These are phyloP conservation scores for Yarrowia keelungensis DNA, from an alignment of 805 yeast species.

Conservation along the genomic window DNA sequence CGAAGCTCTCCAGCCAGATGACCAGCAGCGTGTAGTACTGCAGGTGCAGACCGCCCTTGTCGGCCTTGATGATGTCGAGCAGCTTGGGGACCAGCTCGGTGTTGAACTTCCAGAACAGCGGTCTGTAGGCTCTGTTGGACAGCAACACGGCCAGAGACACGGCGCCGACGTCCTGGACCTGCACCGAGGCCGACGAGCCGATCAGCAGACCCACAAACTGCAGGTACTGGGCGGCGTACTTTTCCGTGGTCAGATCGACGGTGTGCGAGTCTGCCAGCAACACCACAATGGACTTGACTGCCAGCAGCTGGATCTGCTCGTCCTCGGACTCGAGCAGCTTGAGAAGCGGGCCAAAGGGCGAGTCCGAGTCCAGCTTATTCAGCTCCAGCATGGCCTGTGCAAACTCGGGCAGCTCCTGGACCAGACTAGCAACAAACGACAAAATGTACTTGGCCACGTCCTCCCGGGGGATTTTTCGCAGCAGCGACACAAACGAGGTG, in stretches of 20 bases:
- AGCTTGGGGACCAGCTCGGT: constrained; percentile 58
- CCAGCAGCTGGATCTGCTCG: constrained; percentile 61
- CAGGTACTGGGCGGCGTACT: constrained; percentile 54
- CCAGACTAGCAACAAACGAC: constrained; percentile 66
- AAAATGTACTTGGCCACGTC: constrained; percentile 71
- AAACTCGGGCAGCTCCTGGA: constrained; percentile 46
- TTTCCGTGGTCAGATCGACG: constrained; percentile 44
- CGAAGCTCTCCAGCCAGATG: constrained; percentile 87
- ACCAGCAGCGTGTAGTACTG: constrained; percentile 80
- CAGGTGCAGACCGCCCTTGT: constrained; percentile 69
- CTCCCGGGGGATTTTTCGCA: constrained; percentile 62
- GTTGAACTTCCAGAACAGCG: constrained; percentile 57
- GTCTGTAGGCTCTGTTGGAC: constrained; percentile 59
- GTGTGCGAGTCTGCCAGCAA: constrained; percentile 50
- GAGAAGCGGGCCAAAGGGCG: constrained; percentile 57
- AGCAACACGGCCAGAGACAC: constrained; percentile 71
- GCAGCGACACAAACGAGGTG: constrained; percentile 59
- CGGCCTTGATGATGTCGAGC: constrained; percentile 56
- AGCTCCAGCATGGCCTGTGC: constrained; percentile 55
- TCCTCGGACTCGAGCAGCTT: constrained; percentile 63
- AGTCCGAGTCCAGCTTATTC: constrained; percentile 54
- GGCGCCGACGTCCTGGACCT: constrained; percentile 65
- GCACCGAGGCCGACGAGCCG: constrained; percentile 53
- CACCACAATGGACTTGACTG: constrained; percentile 61
- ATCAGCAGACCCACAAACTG: constrained; percentile 47